Conservation (phyloP, 805 yeast genomes). For the Metschnikowia similis region DNA sequence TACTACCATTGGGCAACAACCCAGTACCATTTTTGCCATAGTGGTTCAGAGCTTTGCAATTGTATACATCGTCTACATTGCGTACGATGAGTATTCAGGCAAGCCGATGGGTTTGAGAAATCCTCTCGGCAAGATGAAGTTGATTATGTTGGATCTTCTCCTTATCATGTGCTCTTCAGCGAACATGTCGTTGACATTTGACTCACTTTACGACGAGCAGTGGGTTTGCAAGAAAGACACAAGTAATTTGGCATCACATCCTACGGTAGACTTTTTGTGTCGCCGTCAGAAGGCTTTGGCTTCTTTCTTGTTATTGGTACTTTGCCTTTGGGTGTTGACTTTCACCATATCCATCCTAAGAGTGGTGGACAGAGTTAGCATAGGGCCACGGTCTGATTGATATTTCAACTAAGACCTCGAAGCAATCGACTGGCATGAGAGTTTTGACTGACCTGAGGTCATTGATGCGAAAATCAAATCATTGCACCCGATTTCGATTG, state of each 20-base stretch:
- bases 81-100: conserved; percentile 88
- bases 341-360: conserved; percentile 80
- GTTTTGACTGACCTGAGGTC: background rate
- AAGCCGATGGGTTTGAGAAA: conserved; percentile 88
- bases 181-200: conserved; percentile 78
- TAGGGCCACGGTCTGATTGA: conserved; percentile 15
- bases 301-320: conserved; percentile 68
- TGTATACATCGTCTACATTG: conserved; percentile 72
- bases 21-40: conserved; percentile 91
- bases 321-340: conserved; percentile 80
- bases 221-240: conserved; percentile 62
- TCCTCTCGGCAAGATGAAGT: conserved; percentile 76
- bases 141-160: conserved; percentile 75
- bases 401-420: background rate
- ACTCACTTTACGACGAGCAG: conserved; percentile 69
- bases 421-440: too few species aligned
- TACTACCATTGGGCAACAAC: conserved; percentile 57
- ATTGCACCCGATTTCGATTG: background rate
- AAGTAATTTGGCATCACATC: conserved; percentile 15
- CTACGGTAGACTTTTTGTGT: conserved; percentile 55
- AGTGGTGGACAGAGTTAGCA: conserved; percentile 63
- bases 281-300: conserved; percentile 73
- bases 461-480: background rate
- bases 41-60: conserved; percentile 77
- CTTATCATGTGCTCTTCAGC: conserved; percentile 89